Evolutionary conservation across 768 basidiomycete species (phyloP), one percentile per base, ranked within the genome.

Genomic region (Lactarius hengduanensis): DNA sequence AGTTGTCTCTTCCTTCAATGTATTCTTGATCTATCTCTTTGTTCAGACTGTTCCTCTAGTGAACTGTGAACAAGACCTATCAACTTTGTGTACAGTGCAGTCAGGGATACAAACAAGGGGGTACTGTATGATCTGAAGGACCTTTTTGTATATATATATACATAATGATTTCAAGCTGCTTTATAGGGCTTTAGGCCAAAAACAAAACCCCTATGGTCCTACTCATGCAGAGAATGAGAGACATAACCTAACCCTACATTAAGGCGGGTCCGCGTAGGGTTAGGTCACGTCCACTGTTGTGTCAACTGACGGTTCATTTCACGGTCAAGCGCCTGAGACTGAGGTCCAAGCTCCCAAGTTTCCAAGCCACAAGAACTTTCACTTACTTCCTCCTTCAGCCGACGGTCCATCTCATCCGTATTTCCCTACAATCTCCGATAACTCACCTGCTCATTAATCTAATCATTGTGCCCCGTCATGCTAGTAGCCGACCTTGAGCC

Each of bases 401-500:
- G 4, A 53, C 50, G 50, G 50, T 1, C 50, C 22, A 53, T 28
- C 5, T 50, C 47, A 13, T 28, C 41, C 26, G 26, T 28, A 53
- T 30, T n/a, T 30, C 22, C 47, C 28, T 16, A 65, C 15, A 26
- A 11, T 50, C 5, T 22, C 47, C 47, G 47, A 50, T 26, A 50
- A 36, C 47, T 50, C 16, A 38, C 50, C 30, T 16, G 53, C 20
- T 26, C 28, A 20, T 47, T 13, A 43, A 28, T 16, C 47, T 30
- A 41, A 1, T 45, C 26, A 28, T 30, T 30, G 58, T 62, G 53
- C n/a, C 40, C 38, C 38, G 45, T 43, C 64, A 65, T 69, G 70
- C 56, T 59, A 41, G 78, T 86, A 57, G 71, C 74, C 66, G 76
- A 80, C 65, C 81, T 92, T 70, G 83, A 86, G 75, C 81, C 83